phyloP scores from a whole-genome alignment of 768 basidiomycete genomes.

The Suillus weaverae region DNA sequence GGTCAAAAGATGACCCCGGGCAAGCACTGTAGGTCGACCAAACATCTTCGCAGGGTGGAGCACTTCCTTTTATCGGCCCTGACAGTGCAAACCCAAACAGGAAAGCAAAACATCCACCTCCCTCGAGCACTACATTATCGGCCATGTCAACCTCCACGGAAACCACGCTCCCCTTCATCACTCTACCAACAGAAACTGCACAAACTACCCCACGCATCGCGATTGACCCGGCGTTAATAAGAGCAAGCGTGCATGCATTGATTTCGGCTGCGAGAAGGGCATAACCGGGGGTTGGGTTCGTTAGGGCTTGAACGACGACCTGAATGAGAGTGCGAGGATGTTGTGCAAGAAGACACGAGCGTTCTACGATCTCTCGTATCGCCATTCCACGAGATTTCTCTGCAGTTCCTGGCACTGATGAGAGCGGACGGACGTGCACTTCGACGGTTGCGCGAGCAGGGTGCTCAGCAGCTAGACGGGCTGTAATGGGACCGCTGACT shows the following conservation, averaged over 20 bases:
- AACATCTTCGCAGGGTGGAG: conserved; percentile 29
- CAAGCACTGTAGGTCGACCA: conserved; percentile 24
- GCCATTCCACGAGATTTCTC: conserved; percentile 57
- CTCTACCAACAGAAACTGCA: conserved; percentile 58
- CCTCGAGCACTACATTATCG: conserved; percentile 39
- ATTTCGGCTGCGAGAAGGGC: conserved; percentile 62
- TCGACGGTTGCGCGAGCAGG: conserved; percentile 77
- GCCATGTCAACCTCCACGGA: conserved; percentile 53
- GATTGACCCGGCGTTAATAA: conserved; percentile 68
- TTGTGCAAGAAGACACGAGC: conserved; percentile 62
- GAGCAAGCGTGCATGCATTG: conserved; percentile 68
- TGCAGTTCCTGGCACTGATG: conserved; percentile 67
- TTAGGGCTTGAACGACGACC: conserved; percentile 69
- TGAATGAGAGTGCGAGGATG: conserved; percentile 76
- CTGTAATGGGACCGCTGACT: conserved; percentile 80
- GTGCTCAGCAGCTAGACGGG: conserved; percentile 64
- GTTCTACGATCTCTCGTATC: conserved; percentile 58
- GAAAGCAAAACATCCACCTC: conserved; percentile 72
- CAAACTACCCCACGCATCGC: conserved; percentile 76
- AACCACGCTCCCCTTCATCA: conserved; percentile 15
- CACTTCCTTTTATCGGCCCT: neutral
- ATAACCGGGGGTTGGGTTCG: conserved; percentile 24
- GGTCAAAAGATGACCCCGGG: conserved; percentile 33
- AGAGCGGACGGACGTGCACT: conserved; percentile 67
- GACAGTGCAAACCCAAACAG: conserved; percentile 36